Conservation (phyloP, 768 basidiomycete species). For the Boletus huronensis region DNA sequence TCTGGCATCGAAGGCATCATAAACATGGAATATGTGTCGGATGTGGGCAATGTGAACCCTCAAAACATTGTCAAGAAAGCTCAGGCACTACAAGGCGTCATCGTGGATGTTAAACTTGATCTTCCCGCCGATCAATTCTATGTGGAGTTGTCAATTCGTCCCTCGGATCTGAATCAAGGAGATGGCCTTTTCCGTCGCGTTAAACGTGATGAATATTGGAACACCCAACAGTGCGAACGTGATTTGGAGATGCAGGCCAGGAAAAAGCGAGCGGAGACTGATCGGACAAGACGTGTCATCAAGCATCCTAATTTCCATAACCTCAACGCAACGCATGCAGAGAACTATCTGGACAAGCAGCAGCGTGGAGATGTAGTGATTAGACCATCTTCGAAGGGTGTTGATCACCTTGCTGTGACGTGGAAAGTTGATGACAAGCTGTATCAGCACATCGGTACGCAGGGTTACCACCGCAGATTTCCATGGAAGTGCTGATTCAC, state of each 20-base stretch:
- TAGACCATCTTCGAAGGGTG: conserved; percentile 91
- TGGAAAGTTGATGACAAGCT: conserved; percentile 98
- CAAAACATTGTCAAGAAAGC: conserved; percentile 64
- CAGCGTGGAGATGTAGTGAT: conserved; percentile 96
- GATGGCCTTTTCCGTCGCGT: conserved; percentile 62
- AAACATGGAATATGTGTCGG: conserved; percentile 53
- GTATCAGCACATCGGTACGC: conserved; percentile 92
- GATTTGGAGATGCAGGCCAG: conserved; percentile 71
- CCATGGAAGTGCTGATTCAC: conserved; percentile 3
- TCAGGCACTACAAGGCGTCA: conserved; percentile 75
- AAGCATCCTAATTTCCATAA: conserved; percentile 99
- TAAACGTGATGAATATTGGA: conserved; percentile 60
- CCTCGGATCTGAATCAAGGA: conserved; percentile 54
- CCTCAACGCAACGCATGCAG: conserved; percentile 86
- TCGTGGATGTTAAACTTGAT: conserved; percentile 68
- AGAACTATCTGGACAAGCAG: conserved; percentile 82
- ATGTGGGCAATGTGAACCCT: conserved; percentile 38
- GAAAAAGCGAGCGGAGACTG: conserved; percentile 83
- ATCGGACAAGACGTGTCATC: conserved; percentile 78
- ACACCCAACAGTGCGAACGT: conserved; percentile 57
- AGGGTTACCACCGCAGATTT: neutral
- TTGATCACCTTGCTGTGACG: conserved; percentile 91
- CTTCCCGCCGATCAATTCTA: conserved; percentile 58
- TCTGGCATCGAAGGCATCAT: conserved; percentile 90
- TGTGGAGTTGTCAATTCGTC: conserved; percentile 73